Evolutionary conservation across 2,329 filamentous ascomycete species (phyloP), one percentile per base, ranked within the genome.

Genomic region (Cadophora luteo-olivacea): DNA sequence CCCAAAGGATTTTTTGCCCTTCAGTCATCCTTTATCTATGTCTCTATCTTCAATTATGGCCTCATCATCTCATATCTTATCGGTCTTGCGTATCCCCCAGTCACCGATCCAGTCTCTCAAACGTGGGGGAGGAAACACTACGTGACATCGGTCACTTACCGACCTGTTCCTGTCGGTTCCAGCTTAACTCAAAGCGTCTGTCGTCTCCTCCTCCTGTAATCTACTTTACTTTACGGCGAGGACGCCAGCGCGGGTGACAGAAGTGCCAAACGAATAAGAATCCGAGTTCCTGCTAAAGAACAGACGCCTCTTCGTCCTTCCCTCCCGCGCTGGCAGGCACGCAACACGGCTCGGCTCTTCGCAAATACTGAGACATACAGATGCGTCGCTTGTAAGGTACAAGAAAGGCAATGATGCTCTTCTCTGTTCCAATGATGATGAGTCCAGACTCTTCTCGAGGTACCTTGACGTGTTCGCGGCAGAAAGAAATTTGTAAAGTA

Each of bases 271-370:
- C 33, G 55, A 36, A 58, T 60, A 11, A 19, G 22, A 29, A 16
- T 11, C n/a, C 22, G 11, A 33, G 25, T 1, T n/a, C 29, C 22
- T 60, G 33, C 57, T 41, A 29, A 45, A 60, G 33, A 19, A 41
- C 33, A 60, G n/a, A 60, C 33, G 22, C n/a, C 36, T 58, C 24
- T 36, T 9, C 16, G 9, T 32, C n/a, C 12, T 25, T n/a, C 38
- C 22, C 33, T 25, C n/a, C n/a, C 22, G n/a, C n/a, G 19, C 45
- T 22, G 45, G 45, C 57, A 29, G 16, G 16, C 8, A 58, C 22
- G 57, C 16, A 45, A 45, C 33, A 60, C 57, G 57, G 36, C 57
- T 60, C 57, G 57, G 57, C 33, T 60, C 33, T 41, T 60, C 22
- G 12, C 29, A 38, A 24, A 8, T 4, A 24, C 8, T 38, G 55